Conservation (phyloP, 2,329 filamentous ascomycete genomes). For the Xylariaceae sp. region DNA sequence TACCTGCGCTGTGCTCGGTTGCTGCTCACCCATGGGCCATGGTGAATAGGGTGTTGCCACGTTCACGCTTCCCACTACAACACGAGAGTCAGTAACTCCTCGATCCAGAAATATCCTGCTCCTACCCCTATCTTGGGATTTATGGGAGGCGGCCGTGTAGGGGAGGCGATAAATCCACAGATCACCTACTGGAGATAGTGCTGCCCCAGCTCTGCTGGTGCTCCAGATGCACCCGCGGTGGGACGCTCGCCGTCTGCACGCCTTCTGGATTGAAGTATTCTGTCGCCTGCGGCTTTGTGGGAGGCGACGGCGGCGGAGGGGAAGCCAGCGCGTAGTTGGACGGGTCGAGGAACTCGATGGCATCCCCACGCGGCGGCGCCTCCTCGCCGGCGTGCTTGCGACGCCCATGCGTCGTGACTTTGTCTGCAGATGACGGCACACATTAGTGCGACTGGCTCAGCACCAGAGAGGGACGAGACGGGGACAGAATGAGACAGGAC, state of each 20-base stretch:
- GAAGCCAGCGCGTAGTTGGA: slow-evolving; percentile 10
- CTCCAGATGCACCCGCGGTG: slow-evolving; percentile 4
- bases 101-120: too few species aligned
- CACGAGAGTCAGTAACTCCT: too few species aligned
- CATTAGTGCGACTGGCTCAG: too few species aligned
- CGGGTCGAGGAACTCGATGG: slow-evolving; percentile 11
- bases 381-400: slow-evolving; percentile 12
- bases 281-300: slow-evolving; percentile 4
- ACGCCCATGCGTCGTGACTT: slow-evolving; percentile 9
- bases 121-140: too few species aligned
- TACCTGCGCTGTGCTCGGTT: too few species aligned
- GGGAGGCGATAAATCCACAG: too few species aligned
- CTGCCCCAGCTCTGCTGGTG: slow-evolving; percentile 7
- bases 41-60: neutral
- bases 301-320: slow-evolving; percentile 2
- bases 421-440: slow-evolving; percentile 11
- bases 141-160: too few species aligned
- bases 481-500: too few species aligned
- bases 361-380: slow-evolving; percentile 3
- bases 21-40: too few species aligned
- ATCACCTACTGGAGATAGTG: slow-evolving; percentile 3
- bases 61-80: neutral
- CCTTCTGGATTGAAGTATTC: slow-evolving; percentile 4
- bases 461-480: too few species aligned
- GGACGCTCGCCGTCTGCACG: neutral